A percentile compares a stretch with the other conserved stretches of the same genome.
phyloP scores from a whole-genome alignment of 768 basidiomycete genomes.

The Cyclocybe aegerita region DNA sequence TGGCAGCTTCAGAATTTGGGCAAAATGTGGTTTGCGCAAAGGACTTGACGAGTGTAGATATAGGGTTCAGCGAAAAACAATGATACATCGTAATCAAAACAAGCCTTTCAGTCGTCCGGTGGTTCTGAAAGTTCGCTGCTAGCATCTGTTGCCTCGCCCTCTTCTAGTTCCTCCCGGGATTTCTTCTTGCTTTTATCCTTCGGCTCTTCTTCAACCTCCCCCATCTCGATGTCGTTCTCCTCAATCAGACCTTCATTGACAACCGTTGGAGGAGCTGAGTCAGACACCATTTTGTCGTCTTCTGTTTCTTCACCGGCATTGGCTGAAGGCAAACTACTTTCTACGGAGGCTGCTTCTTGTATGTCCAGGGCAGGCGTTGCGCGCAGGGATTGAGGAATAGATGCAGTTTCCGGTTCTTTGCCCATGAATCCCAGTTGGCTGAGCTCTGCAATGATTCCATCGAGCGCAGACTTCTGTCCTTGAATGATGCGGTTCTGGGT shows the following conservation, averaged over 20 bases:
- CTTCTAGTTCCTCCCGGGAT: slow-evolving; percentile 72
- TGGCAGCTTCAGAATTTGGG: slow-evolving; percentile 56
- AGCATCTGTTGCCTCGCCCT: slow-evolving; percentile 82
- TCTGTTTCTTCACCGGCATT: slow-evolving; percentile 17
- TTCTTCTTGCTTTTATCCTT: slow-evolving; percentile 56
- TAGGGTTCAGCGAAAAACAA: slow-evolving; percentile 36
- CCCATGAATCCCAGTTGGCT: slow-evolving; percentile 62
- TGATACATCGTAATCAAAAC: slow-evolving; percentile 12
- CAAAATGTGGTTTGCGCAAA: slow-evolving; percentile 67
- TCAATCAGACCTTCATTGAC: slow-evolving; percentile 36
- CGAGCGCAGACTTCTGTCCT: slow-evolving; percentile 67
- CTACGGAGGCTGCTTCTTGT: slow-evolving; percentile 15
- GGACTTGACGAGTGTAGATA: slow-evolving; percentile 72
- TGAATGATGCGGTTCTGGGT: slow-evolving; percentile 65
- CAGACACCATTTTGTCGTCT: slow-evolving; percentile 19
- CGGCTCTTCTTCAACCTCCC: slow-evolving; percentile 79
- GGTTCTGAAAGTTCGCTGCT: slow-evolving; percentile 79
- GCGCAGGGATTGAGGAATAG: slow-evolving; percentile 41
- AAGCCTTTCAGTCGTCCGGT: slow-evolving; percentile 48
- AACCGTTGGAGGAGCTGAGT: slow-evolving; percentile 14
- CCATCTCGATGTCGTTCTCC: slow-evolving; percentile 86
- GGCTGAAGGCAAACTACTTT: slow-evolving; percentile 17
- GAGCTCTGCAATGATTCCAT: slow-evolving; percentile 63
- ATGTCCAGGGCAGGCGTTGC: slow-evolving; percentile 50
- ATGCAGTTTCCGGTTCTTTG: slow-evolving; percentile 58